Percentiles rank a stretch among this genome's conserved stretches.
Evolutionary conservation across 2,329 filamentous ascomycete species (phyloP).

Genomic region (Incumbomyces lentus): DNA sequence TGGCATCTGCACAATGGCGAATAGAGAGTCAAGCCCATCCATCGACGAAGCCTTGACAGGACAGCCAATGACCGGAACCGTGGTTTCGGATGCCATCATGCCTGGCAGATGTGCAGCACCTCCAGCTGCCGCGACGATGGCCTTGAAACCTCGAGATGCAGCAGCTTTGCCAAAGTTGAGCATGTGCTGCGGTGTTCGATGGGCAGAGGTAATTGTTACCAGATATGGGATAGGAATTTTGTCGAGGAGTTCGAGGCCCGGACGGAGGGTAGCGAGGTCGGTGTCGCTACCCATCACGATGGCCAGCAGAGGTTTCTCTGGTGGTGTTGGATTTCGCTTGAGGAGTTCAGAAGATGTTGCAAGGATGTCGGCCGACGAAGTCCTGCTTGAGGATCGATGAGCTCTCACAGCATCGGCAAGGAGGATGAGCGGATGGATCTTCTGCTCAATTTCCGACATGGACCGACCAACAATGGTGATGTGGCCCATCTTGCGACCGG

Average conservation of each 20-base stretch:
- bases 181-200: conserved; percentile 59
- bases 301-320: conserved; percentile 28
- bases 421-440: conserved; percentile 60
- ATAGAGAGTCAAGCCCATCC: conserved; percentile 55
- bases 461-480: conserved; percentile 67
- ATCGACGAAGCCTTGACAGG: conserved; percentile 59
- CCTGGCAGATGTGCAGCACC: conserved; percentile 59
- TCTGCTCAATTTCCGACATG: conserved; percentile 56
- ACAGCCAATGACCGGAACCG: conserved; percentile 62
- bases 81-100: conserved; percentile 56
- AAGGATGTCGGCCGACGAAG: conserved; percentile 10
- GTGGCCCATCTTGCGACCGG: conserved; percentile 89
- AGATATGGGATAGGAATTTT: conserved; percentile 24
- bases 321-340: conserved; percentile 13
- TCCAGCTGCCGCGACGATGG: conserved; percentile 60
- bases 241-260: conserved; percentile 23
- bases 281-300: conserved; percentile 41
- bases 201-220: conserved; percentile 33
- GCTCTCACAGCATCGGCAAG: conserved; percentile 71
- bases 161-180: conserved; percentile 51
- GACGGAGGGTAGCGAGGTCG: conserved; percentile 23
- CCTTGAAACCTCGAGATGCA: conserved; percentile 49
- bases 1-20: conserved; percentile 64
- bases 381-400: conserved; percentile 41
- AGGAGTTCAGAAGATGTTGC: conserved; percentile 11